Base-by-base conservation (phyloP, 768 basidiomycete genomes). In the Lentinus tigrinus region DNA sequence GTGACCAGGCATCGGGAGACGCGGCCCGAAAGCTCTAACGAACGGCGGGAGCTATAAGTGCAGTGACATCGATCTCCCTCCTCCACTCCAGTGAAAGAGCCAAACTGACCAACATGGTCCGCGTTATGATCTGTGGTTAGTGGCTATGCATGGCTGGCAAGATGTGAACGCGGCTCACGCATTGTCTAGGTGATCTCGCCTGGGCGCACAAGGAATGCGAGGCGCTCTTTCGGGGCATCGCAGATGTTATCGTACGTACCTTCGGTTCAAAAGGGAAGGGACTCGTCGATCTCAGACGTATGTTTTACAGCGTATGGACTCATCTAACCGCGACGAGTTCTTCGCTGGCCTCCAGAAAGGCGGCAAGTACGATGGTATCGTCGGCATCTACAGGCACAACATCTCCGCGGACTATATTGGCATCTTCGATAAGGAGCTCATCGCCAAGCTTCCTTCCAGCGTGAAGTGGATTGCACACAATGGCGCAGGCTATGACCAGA, bases 401-500 rank as follows among this genome's bases (percentile, higher is more conserved):
- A 73, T 74, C 26, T 90, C 89, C 6, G 75, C 84, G 6, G 73
- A 78, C 47, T 74, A 71, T 39, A 85, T 94, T 64, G 93, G 91
- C 19, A 74, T 83, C 16, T 94, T 93, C 66, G 91, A 97, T 71
- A 82, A 84, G 70, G 89, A 88, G 61, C 77, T 96, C 62, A 78
- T 97, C 62, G 72, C 78, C 48, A 83, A 80, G 0, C 77, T 97
- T 10, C 86, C 92, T 1, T 78, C 77, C 19, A 55, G 58, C 47
- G 80, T 95, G 61, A 86, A 87, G 67, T 94, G 89, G 87, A 92
- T 96, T 68, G 91, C 88, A 1, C 93, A 94, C 71, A 95, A 95
- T 56, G 95, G 94, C 11, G 93, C 95, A 0, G 93, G 95, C 0
- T 97, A 97, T 69, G 93, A 97, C 69, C 85, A 87, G 60, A 88